Conservation (phyloP, 2,329 filamentous ascomycete genomes). For the Exophiala sp. region DNA sequence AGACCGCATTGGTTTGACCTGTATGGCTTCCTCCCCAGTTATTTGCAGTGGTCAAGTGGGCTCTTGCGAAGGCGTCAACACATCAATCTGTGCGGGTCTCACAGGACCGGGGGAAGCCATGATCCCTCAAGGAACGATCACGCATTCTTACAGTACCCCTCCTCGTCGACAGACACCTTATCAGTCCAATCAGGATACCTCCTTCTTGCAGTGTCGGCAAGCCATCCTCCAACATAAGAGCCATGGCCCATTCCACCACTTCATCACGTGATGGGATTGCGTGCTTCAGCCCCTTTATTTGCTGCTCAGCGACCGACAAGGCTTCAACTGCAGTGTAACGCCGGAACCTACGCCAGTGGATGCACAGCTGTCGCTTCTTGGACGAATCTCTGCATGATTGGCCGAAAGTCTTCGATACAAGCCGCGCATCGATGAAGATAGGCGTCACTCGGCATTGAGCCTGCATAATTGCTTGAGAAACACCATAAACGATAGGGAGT, state of each 20-base stretch:
- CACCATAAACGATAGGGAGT: no score
- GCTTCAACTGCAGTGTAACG: neutral
- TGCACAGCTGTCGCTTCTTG: neutral
- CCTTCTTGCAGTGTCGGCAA: neutral
- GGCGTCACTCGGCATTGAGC: neutral
- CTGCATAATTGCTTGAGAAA: neutral
- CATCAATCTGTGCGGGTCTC: no score
- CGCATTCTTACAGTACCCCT: no score
- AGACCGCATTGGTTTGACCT: no score
- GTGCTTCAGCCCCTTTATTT: slow-evolving; percentile 19
- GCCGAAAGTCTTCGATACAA: neutral
- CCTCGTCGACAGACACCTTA: neutral
- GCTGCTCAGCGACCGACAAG: slow-evolving; percentile 13
- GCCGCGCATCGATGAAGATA: neutral
- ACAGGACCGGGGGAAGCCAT: no score
- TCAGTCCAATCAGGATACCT: slow-evolving; percentile 3
- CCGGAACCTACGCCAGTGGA: neutral
- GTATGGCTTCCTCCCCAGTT: no score
- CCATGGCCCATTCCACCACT: neutral
- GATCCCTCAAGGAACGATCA: no score
- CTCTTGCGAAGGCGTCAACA: no score
- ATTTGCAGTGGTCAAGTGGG: no score
- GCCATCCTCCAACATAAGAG: neutral
- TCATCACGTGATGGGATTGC: slow-evolving; percentile 22
- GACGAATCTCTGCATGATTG: neutral